These are phyloP conservation scores for Didymella arachidicola DNA, from an alignment of 2,329 filamentous ascomycete species.

Conservation along the genomic window DNA sequence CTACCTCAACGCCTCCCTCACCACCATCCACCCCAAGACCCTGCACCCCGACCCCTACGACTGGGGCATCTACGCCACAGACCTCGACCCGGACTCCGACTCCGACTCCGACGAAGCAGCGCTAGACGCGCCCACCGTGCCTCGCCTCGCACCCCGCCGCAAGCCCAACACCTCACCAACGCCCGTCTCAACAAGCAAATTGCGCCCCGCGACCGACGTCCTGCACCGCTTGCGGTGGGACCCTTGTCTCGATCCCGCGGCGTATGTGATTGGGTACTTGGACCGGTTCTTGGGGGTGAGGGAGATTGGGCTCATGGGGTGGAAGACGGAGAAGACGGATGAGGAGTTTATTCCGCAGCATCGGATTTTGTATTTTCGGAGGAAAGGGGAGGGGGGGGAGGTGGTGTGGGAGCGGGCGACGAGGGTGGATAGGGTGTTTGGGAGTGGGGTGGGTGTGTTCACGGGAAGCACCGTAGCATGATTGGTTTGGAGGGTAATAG, in stretches of 20 bases:
- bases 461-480: too few relatives aligned
- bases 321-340: slow-evolving; percentile 62
- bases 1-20: slow-evolving; percentile 48
- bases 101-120: slow-evolving; percentile 46
- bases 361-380: slow-evolving; percentile 61
- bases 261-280: slow-evolving; percentile 62
- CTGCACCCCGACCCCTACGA: slow-evolving; percentile 58
- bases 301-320: slow-evolving; percentile 58
- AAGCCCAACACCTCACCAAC: slow-evolving; percentile 25
- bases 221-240: slow-evolving; percentile 62
- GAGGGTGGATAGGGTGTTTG: slow-evolving; percentile 58
- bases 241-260: slow-evolving; percentile 51
- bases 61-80: slow-evolving; percentile 59
- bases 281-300: slow-evolving; percentile 61
- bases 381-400: slow-evolving; percentile 42
- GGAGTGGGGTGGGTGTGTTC: slow-evolving; percentile 47
- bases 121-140: slow-evolving; percentile 17
- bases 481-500: too few relatives aligned
- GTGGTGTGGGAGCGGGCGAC: slow-evolving; percentile 61
- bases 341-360: slow-evolving; percentile 66
- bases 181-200: slow-evolving; percentile 39
- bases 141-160: slow-evolving; percentile 29
- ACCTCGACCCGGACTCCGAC: slow-evolving; percentile 52
- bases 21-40: slow-evolving; percentile 39
- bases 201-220: slow-evolving; percentile 54